phyloP scores from a whole-genome alignment of 2,329 filamentous ascomycete species.

The Arthroderma sp. region DNA sequence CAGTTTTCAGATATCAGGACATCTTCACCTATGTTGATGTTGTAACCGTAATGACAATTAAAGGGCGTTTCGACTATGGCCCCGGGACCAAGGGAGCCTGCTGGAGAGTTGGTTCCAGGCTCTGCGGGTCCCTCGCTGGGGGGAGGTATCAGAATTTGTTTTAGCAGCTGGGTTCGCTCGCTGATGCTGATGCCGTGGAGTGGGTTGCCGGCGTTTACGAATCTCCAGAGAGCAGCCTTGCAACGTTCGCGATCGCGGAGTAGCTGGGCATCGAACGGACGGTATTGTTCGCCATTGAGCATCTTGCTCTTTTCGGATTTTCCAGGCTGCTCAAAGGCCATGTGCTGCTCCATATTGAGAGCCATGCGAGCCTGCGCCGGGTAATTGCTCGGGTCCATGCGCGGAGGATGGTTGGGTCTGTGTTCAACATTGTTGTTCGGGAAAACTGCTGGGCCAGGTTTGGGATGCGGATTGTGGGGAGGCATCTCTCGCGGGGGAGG shows the following conservation, averaged over 20 bases:
- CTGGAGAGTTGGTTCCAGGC: conserved; percentile 38
- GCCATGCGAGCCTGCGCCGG: conserved; percentile 31
- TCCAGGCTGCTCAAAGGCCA: conserved; percentile 27
- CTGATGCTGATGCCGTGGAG: conserved; percentile 52
- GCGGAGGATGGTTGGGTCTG: conserved; percentile 21
- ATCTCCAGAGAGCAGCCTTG: conserved; percentile 65
- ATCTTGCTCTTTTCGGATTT: conserved; percentile 79
- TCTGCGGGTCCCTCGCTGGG: conserved; percentile 24
- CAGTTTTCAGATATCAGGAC: conserved; percentile 75
- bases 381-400: conserved; percentile 27
- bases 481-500: conserved; percentile 25
- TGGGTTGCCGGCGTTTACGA: conserved; percentile 72
- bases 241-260: conserved; percentile 76
- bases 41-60: conserved; percentile 89
- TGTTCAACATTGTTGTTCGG: conserved; percentile 23
- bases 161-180: conserved; percentile 27
- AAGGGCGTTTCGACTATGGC: conserved; percentile 79
- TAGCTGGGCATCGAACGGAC: conserved; percentile 64
- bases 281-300: conserved; percentile 66
- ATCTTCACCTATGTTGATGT: conserved; percentile 74
- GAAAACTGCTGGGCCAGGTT: conserved; percentile 25
- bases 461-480: conserved; percentile 23
- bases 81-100: conserved; percentile 56
- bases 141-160: conserved; percentile 26
- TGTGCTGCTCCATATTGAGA: conserved; percentile 29